Evolutionary conservation across 306 rosid genomes (phyloP), one percentile per base, ranked within the genome.

Genomic region (Rosa lucieae): DNA sequence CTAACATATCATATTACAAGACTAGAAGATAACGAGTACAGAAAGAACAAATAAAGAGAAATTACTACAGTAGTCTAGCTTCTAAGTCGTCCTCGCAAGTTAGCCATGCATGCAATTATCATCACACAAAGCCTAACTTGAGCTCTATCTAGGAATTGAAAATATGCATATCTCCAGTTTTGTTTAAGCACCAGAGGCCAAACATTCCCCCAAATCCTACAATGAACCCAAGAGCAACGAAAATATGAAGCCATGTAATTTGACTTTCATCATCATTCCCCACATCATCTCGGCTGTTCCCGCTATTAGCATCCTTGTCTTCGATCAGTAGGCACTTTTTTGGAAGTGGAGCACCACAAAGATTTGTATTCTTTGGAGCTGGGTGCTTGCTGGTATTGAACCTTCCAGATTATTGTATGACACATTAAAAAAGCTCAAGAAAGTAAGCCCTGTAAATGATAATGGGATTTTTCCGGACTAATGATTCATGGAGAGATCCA

Each of bases 131-230:
- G 26, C 26, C 26, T 23, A 23, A 23, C 26, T 23, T 23, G 26
- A 23, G 26, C 26, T 23, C 26, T 23, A 0, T 23, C 26, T 23
- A 23, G 26, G 26, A 23, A 23, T 23, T 23, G 26, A 23, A 23
- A 23, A 23, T 23, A 23, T 23, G 26, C 26, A 23, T 23, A 23
- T 23, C 26, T 23, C 26, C 26, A 23, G 26, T 23, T 23, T 23
- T 23, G 26, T 23, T 23, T 23, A 23, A 23, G 26, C 26, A 23
- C 26, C 26, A 23, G 26, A 23, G 26, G 26, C 26, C 26, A 53
- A 29, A 40, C 0, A 77, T 68, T 68, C 46, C 75, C 75, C 55
- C 53, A 77, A 78, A 55, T 70, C 75, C 69, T 8, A 40, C 1
- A 0, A 70, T 43, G 48, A 78, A 56, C 10, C 75, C 69, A 6